phyloP scores from a whole-genome alignment of 148 eudicot genomes.

The Hydrangea macrophylla region DNA sequence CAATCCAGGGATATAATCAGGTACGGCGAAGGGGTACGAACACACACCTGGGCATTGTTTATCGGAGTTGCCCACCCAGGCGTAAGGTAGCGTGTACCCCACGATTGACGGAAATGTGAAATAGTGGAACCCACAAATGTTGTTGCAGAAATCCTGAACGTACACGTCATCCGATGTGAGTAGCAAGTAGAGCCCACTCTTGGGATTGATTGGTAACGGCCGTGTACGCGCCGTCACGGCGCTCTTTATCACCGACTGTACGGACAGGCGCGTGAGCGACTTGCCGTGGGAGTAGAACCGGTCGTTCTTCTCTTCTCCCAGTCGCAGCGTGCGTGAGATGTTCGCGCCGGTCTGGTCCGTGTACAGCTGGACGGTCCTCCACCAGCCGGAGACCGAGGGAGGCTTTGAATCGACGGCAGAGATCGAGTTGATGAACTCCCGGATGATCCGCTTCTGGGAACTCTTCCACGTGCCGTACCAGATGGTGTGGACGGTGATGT shows the following conservation, averaged over 20 bases:
- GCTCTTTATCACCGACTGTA: conserved; percentile 70
- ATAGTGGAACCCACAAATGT: conserved; percentile 89
- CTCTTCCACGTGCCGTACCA: conserved; percentile 83
- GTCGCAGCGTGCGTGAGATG: conserved; percentile 47
- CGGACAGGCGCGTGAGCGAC: conserved; percentile 61
- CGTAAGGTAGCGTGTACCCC: conserved; percentile 85
- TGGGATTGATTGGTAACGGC: conserved; percentile 64
- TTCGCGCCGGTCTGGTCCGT: conserved; percentile 84
- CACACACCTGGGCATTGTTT: conserved; percentile 75
- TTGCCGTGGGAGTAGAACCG: conserved; percentile 83
- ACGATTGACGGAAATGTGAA: conserved; percentile 87
- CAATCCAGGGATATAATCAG: conserved; percentile 61
- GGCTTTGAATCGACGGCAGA: conserved; percentile 44
- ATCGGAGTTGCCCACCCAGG: conserved; percentile 92
- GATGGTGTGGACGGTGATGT: conserved; percentile 66
- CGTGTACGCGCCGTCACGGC: conserved; percentile 62
- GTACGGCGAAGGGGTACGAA: conserved; percentile 82
- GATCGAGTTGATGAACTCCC: conserved; percentile 71
- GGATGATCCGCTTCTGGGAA: conserved; percentile 66
- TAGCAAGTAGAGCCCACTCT: conserved; percentile 65
- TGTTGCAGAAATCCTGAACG: conserved; percentile 75
- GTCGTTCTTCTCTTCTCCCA: conserved; percentile 71
- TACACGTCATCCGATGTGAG: conserved; percentile 73
- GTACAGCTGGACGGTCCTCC: conserved; percentile 80
- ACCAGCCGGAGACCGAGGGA: conserved; percentile 81